Conservation (phyloP, 345 rosid genomes). For the Citrus trifoliata region DNA sequence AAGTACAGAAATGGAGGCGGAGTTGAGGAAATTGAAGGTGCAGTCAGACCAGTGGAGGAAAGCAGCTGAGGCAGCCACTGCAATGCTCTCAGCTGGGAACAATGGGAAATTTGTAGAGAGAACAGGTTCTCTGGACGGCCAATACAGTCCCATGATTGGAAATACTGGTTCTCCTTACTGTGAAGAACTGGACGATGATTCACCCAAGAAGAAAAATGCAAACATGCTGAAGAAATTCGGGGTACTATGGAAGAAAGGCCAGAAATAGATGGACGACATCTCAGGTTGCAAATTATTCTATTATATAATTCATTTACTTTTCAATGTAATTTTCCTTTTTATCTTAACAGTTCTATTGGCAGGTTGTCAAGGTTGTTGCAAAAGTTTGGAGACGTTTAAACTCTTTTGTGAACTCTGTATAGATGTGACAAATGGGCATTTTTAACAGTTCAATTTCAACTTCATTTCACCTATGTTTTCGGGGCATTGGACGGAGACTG, state of each 20-base stretch:
- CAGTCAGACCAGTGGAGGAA: slow-evolving; percentile 99
- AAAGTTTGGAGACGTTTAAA: not conserved
- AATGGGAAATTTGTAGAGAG: slow-evolving; percentile 67
- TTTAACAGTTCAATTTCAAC: slow-evolving; percentile 6
- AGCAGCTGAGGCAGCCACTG: slow-evolving; percentile 95
- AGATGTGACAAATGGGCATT: slow-evolving; percentile 5
- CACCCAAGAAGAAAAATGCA: slow-evolving; percentile 86
- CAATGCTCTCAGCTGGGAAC: slow-evolving; percentile 76
- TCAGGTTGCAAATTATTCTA: not conserved
- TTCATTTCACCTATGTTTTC: not conserved
- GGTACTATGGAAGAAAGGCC: slow-evolving; percentile 87
- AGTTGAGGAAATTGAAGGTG: slow-evolving; percentile 86
- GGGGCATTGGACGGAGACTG: not conserved
- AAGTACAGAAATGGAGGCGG: slow-evolving; percentile 75
- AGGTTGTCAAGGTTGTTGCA: not conserved
- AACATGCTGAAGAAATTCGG: slow-evolving; percentile 91
- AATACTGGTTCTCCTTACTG: slow-evolving; percentile 59
- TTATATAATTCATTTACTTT: not conserved
- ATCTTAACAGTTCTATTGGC: not conserved
- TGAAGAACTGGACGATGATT: slow-evolving; percentile 84
- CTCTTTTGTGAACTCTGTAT: not conserved
- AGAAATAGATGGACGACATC: slow-evolving; percentile 33
- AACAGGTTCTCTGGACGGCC: slow-evolving; percentile 52
- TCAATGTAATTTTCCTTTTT: not conserved
- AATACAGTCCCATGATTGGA: slow-evolving; percentile 37